Evolutionary conservation across 305 asterid species (phyloP).

Genomic region (Fraxinus platypoda): DNA sequence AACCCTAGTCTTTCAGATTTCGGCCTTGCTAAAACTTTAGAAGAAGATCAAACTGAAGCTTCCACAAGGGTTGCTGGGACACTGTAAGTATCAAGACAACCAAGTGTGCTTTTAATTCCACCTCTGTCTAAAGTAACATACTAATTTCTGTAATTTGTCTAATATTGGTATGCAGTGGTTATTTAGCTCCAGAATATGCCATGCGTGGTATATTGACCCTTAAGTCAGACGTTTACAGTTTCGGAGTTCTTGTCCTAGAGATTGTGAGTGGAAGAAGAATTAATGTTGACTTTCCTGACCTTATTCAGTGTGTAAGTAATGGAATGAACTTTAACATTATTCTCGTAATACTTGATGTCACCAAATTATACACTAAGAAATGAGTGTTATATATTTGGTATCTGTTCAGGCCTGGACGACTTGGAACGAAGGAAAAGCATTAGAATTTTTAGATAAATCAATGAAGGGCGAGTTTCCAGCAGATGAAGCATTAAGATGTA

Average conservation of each 20-base stretch:
- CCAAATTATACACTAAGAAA: not conserved
- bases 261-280: no score
- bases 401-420: not conserved
- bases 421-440: not conserved
- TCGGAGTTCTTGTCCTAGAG: no score
- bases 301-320: not conserved
- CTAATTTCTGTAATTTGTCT: not conserved
- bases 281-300: not conserved
- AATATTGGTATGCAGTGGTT: not conserved
- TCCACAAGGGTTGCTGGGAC: not conserved
- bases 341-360: not conserved
- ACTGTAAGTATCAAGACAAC: not conserved
- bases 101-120: not conserved
- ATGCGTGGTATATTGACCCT: not conserved
- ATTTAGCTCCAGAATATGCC: not conserved
- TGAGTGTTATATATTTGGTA: not conserved
- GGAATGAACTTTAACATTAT: not conserved
- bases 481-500: conserved; percentile 16
- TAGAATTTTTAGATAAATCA: conserved; percentile 9
- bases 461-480: not conserved
- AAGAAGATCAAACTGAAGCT: not conserved
- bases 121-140: not conserved
- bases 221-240: no score
- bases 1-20: not conserved
- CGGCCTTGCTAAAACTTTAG: not conserved